Conservation (phyloP, 805 yeast species). For the Wickerhamiella shivajii region DNA sequence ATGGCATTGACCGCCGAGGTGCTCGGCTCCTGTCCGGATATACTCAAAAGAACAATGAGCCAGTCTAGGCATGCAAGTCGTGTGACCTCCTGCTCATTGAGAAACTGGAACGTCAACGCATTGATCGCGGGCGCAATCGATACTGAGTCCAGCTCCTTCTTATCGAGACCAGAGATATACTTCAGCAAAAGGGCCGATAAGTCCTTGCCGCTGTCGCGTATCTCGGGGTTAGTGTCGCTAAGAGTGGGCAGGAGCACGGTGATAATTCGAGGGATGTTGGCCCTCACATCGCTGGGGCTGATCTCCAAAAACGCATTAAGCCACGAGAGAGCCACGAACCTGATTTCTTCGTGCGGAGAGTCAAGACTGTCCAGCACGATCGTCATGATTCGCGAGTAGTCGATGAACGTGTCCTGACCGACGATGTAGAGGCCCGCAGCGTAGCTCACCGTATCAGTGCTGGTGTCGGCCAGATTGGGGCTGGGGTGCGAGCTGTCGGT, state of each 20-base stretch:
- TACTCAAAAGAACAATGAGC: constrained; percentile 64
- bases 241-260: constrained; percentile 51
- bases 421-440: constrained; percentile 38
- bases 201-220: constrained; percentile 38
- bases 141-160: constrained; percentile 25
- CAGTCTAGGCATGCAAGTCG: constrained; percentile 78
- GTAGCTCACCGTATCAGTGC: constrained; percentile 3
- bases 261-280: constrained; percentile 60
- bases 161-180: constrained; percentile 31
- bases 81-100: constrained; percentile 65
- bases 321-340: constrained; percentile 72
- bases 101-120: constrained; percentile 55
- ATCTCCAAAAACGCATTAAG: constrained; percentile 54
- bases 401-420: constrained; percentile 71
- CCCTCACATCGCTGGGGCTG: constrained; percentile 61
- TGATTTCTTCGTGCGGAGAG: constrained; percentile 60
- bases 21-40: constrained; percentile 31
- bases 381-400: constrained; percentile 65
- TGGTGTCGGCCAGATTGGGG: constrained; percentile 1
- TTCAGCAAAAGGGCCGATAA: constrained; percentile 45
- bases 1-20: constrained; percentile 63
- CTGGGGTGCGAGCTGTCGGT: too few relatives aligned
- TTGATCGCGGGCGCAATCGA: constrained; percentile 45
- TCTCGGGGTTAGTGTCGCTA: constrained; percentile 35
- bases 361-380: constrained; percentile 71